A percentile compares a stretch with the other conserved stretches of the same genome.
These are phyloP conservation scores for Paecilomyces sp. DNA, from an alignment of 2,329 filamentous ascomycete genomes.

Conservation along the genomic window DNA sequence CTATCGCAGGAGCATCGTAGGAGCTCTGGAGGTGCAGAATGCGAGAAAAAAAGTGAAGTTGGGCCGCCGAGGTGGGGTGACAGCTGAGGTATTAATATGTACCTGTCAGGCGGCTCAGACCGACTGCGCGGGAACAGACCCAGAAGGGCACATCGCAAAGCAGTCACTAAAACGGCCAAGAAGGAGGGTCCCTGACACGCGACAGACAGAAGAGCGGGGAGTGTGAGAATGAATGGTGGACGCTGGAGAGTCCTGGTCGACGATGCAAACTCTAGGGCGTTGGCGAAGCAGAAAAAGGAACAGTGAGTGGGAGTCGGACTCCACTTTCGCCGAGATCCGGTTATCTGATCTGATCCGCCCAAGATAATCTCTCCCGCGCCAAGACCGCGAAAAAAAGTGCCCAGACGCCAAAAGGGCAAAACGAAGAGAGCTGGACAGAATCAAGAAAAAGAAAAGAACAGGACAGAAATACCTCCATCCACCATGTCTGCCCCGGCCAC, in stretches of 20 bases:
- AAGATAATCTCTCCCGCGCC: conserved; percentile 23
- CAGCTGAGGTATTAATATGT: background rate
- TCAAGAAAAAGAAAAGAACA: background rate
- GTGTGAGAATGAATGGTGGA: background rate
- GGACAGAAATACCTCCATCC: background rate
- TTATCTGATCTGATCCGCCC: conserved; percentile 34
- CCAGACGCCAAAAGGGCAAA: background rate
- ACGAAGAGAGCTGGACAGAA: background rate
- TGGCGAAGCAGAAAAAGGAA: background rate
- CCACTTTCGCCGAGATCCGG: conserved; percentile 29
- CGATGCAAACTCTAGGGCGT: background rate
- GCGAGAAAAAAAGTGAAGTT: background rate
- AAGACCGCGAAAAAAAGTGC: background rate
- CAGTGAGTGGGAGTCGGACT: background rate
- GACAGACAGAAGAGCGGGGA: background rate
- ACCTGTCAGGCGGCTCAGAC: background rate
- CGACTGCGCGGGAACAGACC: background rate
- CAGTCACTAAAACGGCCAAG: background rate
- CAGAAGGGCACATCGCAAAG: background rate
- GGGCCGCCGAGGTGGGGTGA: background rate
- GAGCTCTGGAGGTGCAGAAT: background rate
- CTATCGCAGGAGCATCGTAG: conserved; percentile 24
- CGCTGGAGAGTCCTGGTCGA: background rate
- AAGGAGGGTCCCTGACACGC: background rate
- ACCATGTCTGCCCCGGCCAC: background rate